Evolutionary conservation across 1,139 yeast species (phyloP), one percentile per base, ranked within the genome.

Genomic region (Candida sp.): DNA sequence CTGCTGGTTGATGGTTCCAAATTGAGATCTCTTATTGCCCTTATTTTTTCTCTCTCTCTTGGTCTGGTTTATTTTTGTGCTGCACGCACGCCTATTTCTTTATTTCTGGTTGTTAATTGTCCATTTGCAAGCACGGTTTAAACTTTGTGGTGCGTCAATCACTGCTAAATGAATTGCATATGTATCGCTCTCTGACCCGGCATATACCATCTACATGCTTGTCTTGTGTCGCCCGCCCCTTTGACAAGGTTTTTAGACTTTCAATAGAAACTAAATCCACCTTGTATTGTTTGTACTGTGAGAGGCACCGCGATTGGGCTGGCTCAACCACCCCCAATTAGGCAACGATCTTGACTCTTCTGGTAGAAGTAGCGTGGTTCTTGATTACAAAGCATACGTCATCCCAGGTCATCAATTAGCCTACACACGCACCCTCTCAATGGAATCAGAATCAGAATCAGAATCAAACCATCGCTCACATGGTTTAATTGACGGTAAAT

Each of bases 1-100:
- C n/a, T 37, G 41, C 41, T 37, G 41, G 41, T 37, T 37, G 41
- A 37, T 37, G 41, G 9, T 37, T 23, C 41, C 41, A 37, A 23
- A 37, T 37, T 37, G 27, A 37, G 41, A 23, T 37, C 28, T 37
- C 8, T 22, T 37, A 37, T 12, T 37, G 28, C 17, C 11, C 5
- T 37, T 23, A 35, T 35, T 35, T 35, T 35, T 35, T 23, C 25
- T 37, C 22, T 37, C n/a, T 23, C 6, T 9, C 26, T 17, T 17
- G 17, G 17, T 17, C 17, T 17, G 17, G 17, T 17, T 17, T 17
- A 12, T 23, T 23, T 22, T 23, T 23, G 27, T 22, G 27, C 26
- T 37, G 28, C 41, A 37, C 26, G 12, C 26, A 9, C 30, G 41
- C 17, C 23, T 22, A 17, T 33, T 3, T 9, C 7, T 33, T 17